These are phyloP conservation scores for Didymella pinodella DNA, from an alignment of 2,329 filamentous ascomycete species.

Conservation along the genomic window DNA sequence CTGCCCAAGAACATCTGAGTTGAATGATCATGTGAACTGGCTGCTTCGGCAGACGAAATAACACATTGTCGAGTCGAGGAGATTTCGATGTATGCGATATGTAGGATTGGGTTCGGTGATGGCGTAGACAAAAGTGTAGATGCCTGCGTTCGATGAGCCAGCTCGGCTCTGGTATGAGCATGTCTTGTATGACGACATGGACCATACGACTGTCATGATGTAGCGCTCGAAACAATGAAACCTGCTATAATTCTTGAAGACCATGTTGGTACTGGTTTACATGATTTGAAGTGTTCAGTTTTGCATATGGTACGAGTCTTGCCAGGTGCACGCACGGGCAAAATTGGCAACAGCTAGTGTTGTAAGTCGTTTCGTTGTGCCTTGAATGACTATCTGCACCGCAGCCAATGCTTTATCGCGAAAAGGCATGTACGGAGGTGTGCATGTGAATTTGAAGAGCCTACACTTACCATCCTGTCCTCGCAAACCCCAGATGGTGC, in stretches of 20 bases:
- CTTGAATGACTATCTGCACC: neutral
- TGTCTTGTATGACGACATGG: slow-evolving; percentile 17
- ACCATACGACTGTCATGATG: slow-evolving; percentile 17
- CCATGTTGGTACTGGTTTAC: neutral
- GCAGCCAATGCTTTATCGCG: neutral
- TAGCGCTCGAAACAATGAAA: slow-evolving; percentile 19
- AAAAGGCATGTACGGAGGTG: neutral
- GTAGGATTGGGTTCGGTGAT: neutral
- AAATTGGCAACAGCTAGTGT: neutral
- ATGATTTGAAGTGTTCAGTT: neutral
- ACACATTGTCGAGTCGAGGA: slow-evolving; percentile 2
- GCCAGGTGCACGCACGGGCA: neutral
- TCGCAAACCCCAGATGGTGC: slow-evolving; percentile 20
- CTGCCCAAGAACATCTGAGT: slow-evolving; percentile 20
- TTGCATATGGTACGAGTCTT: neutral
- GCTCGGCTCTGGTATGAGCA: slow-evolving; percentile 5
- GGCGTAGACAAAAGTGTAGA: slow-evolving; percentile 9
- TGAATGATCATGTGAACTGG: neutral
- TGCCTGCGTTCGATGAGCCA: neutral
- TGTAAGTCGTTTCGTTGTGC: neutral
- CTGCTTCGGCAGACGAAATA: slow-evolving; percentile 1
- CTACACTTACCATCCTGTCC: slow-evolving; percentile 18
- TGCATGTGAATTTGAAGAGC: neutral
- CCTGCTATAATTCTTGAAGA: slow-evolving; percentile 3
- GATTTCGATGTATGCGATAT: neutral